Base-by-base conservation (phyloP, 2,329 filamentous ascomycete genomes). In the Alternaria arbusti region DNA sequence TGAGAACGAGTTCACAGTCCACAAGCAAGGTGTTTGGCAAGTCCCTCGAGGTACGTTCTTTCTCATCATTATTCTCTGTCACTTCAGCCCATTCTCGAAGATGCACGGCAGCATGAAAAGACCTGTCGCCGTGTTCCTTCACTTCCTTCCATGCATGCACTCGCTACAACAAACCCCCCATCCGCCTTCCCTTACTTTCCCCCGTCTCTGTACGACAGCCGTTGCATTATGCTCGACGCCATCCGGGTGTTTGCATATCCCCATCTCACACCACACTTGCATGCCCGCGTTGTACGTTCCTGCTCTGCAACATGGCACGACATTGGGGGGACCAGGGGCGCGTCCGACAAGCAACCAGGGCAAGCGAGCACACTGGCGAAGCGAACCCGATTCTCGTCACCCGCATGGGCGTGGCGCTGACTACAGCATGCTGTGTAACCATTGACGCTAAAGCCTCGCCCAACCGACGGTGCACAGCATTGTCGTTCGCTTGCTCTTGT, bases 11-110 rank as follows among this genome's bases (percentile, higher is more conserved):
- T 98, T 99, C 78, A 89, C 91, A 60, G 94, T 97, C 68, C 89
- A 90, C 40, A 93, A 91, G 71, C 94, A 95, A 44, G 95, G 95
- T 57, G 91, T 94, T 79, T 98, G 93, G 87, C 94, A 97, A 79
- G 94, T 99, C 65, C 96, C 96, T 23, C 88, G 95, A 88, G 95
- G 95, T 97, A 82, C 85, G 91, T 83, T 66, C 5, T 26, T 58
- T n/a, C 43, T 28, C 58, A 63, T 15, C 43, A 6, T 46, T 67
- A 54, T 28, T 22, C 44, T 49, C 26, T 26, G 26, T 46, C 36
- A 40, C 36, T 40, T 40, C 23, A 50, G 20, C 17, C 11, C 44
- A 23, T 10, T 23, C 12, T 25, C 20, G 6, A 15, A 23, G 11
- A 46, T 10, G 10, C 20, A 46, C 11, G 44, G 44, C 44, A 23